A percentile compares a stretch with the other conserved stretches of the same genome.
These are phyloP conservation scores for Podaxis sp. DNA, from an alignment of 768 basidiomycete genomes.

Conservation along the genomic window DNA sequence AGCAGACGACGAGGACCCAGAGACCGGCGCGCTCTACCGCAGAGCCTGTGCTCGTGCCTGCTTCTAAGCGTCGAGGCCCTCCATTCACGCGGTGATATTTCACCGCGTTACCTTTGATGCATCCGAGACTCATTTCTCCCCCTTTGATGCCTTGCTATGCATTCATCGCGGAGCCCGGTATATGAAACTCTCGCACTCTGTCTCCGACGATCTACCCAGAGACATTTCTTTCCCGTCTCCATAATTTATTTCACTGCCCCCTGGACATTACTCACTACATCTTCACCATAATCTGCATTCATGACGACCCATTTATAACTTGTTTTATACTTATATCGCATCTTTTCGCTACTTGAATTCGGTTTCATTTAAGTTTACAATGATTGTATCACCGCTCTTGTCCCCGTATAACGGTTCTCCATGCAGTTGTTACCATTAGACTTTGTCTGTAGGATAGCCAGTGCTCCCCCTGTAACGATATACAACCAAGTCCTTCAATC, in stretches of 20 bases:
- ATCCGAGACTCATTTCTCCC: neutral
- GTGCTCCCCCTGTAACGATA: no score
- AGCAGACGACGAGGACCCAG: conserved; percentile 2
- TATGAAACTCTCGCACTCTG: neutral
- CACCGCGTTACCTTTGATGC: neutral
- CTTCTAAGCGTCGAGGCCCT: neutral
- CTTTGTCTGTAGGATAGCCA: no score
- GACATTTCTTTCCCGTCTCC: no score
- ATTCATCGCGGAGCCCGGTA: neutral
- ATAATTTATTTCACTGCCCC: neutral
- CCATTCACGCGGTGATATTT: neutral
- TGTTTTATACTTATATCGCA: neutral
- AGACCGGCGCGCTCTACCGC: neutral
- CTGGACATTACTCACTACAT: neutral
- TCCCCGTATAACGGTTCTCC: no score
- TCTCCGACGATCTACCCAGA: neutral
- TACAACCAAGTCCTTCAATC: no score
- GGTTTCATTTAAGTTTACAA: neutral
- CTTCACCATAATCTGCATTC: neutral
- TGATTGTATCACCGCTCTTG: neutral
- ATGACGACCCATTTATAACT: neutral
- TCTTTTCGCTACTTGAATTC: no score
- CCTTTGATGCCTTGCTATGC: neutral
- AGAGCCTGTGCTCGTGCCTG: neutral
- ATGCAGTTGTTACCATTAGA: no score